These are phyloP conservation scores for Exophiala xenobiotica DNA, from an alignment of 2,329 filamentous ascomycete species.

Conservation along the genomic window DNA sequence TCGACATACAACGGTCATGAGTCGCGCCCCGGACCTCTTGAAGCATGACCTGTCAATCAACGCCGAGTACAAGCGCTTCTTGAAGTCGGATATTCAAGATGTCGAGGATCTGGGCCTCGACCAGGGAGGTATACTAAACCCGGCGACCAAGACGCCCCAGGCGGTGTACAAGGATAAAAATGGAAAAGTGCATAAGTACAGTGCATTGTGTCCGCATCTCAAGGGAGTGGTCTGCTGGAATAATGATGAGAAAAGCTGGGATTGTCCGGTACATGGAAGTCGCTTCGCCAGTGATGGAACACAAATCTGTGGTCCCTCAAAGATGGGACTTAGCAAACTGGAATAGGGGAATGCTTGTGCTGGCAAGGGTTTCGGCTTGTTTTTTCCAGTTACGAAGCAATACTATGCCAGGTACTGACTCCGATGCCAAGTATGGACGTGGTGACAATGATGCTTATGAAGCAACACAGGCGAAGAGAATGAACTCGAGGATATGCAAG, in stretches of 20 bases:
- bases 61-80: constrained; percentile 55
- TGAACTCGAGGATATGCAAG: too few relatives aligned
- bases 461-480: too few relatives aligned
- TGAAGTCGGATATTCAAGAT: constrained; percentile 55
- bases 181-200: constrained; percentile 52
- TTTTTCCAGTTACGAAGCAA: too few relatives aligned
- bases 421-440: too few relatives aligned
- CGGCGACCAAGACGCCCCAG: constrained; percentile 45
- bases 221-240: constrained; percentile 60
- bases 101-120: constrained; percentile 55
- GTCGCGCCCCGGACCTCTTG: constrained; percentile 48
- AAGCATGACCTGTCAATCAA: constrained; percentile 57
- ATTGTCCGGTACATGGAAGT: constrained; percentile 53
- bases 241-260: constrained; percentile 52
- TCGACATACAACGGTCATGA: constrained; percentile 46
- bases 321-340: constrained; percentile 36
- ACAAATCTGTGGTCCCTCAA: constrained; percentile 43
- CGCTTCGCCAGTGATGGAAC: constrained; percentile 46
- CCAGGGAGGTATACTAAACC: constrained; percentile 54
- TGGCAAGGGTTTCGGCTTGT: too few relatives aligned
- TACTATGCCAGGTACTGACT: too few relatives aligned
- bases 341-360: too few relatives aligned
- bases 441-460: too few relatives aligned
- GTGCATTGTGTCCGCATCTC: constrained; percentile 57
- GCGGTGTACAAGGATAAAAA: constrained; percentile 59